Base-by-base conservation (phyloP, 2,329 filamentous ascomycete species). In the Periconia digitata region DNA sequence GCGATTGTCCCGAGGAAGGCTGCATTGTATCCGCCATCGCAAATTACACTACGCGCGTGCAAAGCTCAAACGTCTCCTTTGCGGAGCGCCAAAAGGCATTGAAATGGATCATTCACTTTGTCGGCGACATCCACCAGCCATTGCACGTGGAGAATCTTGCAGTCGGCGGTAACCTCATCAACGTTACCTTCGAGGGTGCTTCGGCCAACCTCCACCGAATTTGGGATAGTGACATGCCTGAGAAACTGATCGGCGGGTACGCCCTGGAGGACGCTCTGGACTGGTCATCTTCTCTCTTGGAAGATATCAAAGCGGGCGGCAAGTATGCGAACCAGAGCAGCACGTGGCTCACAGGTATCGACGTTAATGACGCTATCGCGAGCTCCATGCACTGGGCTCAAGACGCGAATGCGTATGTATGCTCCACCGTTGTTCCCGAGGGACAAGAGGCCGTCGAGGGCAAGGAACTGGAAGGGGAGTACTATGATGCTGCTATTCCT, bases 81-180 rank as follows among this genome's bases (percentile, higher is more conserved):
- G 52, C 48, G 16, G 67, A 75, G 55, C 64, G 67, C 34, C 70
- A 72, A 48, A 72, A 75, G 41, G 77, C 77, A 0, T 59, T 82
- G 17, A 72, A 74, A 47, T 81, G 77, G 66, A 63, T 82, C 44
- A 67, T 82, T 18, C 78, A 71, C 44, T 79, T 81, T 59, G 72
- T 94, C 10, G 82, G 89, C 47, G 90, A 95, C 65, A 82, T 89
- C 21, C 83, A 83, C 50, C 90, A 91, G 63, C 88, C 87, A 0
- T 74, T 95, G 41, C 81, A 83, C 56, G 76, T 77, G 12, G 79
- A 83, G 60, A 72, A 69, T 35, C 60, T 72, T 13, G 72, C 70
- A 6, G 52, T 73, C 6, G 75, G 75, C 40, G 75, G 74, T 27
- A 77, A 77, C 56, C 62, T 58, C 2, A 72, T 77, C 51, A 66